Evolutionary conservation across 108 stramenopile species (phyloP).

Genomic region (Pelagomonas calceolata): DNA sequence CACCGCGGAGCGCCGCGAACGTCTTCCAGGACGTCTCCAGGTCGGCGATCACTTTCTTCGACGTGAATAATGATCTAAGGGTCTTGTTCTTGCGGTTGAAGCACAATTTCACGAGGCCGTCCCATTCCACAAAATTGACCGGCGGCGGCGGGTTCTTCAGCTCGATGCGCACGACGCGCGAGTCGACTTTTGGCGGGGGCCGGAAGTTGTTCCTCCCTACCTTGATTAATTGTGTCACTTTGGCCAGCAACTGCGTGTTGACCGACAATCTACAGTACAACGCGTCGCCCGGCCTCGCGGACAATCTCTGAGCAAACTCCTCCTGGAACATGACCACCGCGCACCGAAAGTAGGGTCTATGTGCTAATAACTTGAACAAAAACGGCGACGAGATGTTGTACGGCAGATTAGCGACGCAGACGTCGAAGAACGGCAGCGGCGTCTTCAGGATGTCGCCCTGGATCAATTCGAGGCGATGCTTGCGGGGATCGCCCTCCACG

Average conservation of each 20-base stretch:
- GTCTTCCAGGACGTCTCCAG: background rate
- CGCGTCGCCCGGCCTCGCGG: slow-evolving; percentile 85
- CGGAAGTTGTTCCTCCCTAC: slow-evolving; percentile 97
- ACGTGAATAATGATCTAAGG: slow-evolving; percentile 28
- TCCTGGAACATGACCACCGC: slow-evolving; percentile 97
- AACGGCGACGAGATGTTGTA: slow-evolving; percentile 91
- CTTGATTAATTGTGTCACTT: slow-evolving; percentile 93
- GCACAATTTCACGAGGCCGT: slow-evolving; percentile 82
- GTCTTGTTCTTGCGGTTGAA: slow-evolving; percentile 91
- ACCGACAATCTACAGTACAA: slow-evolving; percentile 91
- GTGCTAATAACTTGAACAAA: slow-evolving; percentile 86
- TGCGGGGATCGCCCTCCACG: slow-evolving; percentile 69
- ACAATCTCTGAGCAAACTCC: slow-evolving; percentile 84
- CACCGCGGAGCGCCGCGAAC: no score
- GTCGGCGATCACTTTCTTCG: background rate
- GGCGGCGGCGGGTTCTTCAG: slow-evolving; percentile 88
- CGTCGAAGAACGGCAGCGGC: slow-evolving; percentile 89
- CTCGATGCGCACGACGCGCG: slow-evolving; percentile 68
- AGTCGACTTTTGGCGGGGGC: slow-evolving; percentile 43
- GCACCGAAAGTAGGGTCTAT: slow-evolving; percentile 90
- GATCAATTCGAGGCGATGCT: slow-evolving; percentile 72
- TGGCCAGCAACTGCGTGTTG: slow-evolving; percentile 94
- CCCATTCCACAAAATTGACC: slow-evolving; percentile 98
- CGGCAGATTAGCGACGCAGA: slow-evolving; percentile 95
- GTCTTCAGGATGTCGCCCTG: slow-evolving; percentile 93